Evolutionary conservation across 495 filamentous ascomycete genomes (phyloP), one percentile per base, ranked within the genome.

Genomic region (Cairneyella variabilis): DNA sequence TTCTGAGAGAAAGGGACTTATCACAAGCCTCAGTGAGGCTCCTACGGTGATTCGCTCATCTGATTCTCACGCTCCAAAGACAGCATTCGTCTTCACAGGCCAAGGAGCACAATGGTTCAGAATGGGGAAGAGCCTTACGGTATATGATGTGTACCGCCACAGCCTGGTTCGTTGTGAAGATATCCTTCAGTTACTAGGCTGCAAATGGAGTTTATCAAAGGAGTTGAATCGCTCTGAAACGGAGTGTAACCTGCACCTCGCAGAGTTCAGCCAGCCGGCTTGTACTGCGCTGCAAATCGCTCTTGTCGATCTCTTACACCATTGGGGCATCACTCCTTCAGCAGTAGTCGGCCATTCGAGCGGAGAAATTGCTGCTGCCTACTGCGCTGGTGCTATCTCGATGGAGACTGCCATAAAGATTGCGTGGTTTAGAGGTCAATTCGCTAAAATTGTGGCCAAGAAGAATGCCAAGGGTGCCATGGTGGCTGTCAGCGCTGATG

Each of bases 311-410:
- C 65, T 86, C 0, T 63, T 86, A 22, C 54, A 52, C 17, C 74
- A 71, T 12, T 83, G 80, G 71, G 73, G 72, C 22, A 71, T 87
- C 28, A 59, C 30, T 11, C 82, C 83, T 0, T 59, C 64, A 0
- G 75, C 76, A 25, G 80, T 84, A 0, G 71, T 82, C 3, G 83
- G 83, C 9, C 83, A 87, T 64, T 85, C 83, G 2, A 80, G 76
- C 60, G 83, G 83, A 10, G 83, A 87, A 60, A 85, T 86, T 57
- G 76, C 71, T 12, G 79, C 78, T 7, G 77, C 78, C 0, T 79
- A 77, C 48, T 71, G 73, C 1, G 73, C 76, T 6, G 76, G 76
- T 5, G 63, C 70, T 16, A 45, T 82, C 16, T 67, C 60, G 5
- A 79, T 76, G n/a, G 66, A 75, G 16, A 68, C 72, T 0, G 76